A percentile compares a stretch with the other conserved stretches of the same genome.
Evolutionary conservation across 768 basidiomycete genomes (phyloP).

Genomic region (Strobilomyces dryophilus): DNA sequence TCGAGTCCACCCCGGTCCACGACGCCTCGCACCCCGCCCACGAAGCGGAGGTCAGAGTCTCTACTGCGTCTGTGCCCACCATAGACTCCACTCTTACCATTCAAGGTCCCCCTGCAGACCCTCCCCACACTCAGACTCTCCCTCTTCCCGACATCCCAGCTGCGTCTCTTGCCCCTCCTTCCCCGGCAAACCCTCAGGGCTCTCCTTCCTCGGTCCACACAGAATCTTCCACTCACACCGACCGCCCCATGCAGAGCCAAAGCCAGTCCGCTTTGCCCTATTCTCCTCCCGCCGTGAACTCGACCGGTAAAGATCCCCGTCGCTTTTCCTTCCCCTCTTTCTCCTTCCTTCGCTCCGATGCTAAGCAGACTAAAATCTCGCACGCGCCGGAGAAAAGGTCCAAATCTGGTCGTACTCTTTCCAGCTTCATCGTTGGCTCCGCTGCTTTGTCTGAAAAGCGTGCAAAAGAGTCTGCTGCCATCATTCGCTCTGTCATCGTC

Average conservation of each 20-base stretch:
- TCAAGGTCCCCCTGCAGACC: slow-evolving; percentile 11
- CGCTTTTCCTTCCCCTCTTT: slow-evolving; percentile 50
- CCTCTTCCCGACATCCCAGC: slow-evolving; percentile 18
- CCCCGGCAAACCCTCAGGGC: slow-evolving; percentile 2
- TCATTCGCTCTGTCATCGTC: slow-evolving; percentile 65
- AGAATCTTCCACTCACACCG: slow-evolving; percentile 16
- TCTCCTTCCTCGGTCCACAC: slow-evolving; percentile 8
- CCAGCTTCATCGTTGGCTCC: slow-evolving; percentile 28
- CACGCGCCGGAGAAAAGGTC: slow-evolving; percentile 40
- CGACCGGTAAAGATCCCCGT: slow-evolving; percentile 27
- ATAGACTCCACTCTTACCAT: slow-evolving; percentile 23
- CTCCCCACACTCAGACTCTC: not conserved
- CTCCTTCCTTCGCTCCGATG: slow-evolving; percentile 36
- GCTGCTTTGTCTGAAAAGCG: slow-evolving; percentile 46
- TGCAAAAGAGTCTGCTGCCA: slow-evolving; percentile 58
- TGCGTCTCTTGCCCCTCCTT: slow-evolving; percentile 19
- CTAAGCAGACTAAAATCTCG: slow-evolving; percentile 30
- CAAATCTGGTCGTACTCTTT: slow-evolving; percentile 33
- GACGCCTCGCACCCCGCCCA: slow-evolving; percentile 2
- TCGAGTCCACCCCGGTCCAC: not conserved
- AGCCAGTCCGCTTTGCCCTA: slow-evolving; percentile 29
- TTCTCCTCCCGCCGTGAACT: slow-evolving; percentile 6
- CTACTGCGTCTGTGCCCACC: slow-evolving; percentile 19
- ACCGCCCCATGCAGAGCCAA: slow-evolving; percentile 19
- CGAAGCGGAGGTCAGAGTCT: slow-evolving; percentile 10